Base-by-base conservation (phyloP, 257 asterid species). In the Anisodus tanguticus region DNA sequence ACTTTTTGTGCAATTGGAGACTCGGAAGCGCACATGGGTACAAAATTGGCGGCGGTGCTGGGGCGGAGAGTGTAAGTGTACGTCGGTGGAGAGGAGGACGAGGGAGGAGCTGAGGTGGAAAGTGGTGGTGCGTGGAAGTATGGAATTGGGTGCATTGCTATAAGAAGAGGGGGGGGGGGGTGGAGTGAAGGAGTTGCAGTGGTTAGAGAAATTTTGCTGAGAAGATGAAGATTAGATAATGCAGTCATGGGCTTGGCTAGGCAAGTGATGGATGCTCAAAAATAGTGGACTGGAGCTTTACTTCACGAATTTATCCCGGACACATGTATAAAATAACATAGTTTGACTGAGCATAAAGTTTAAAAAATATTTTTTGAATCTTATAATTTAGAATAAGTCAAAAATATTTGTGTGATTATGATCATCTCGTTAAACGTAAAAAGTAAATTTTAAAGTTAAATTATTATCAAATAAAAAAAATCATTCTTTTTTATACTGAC, bases 101-200 rank as follows among this genome's bases (percentile, higher is more conserved):
- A 82, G 78, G 82, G 55, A 79, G 86, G 55, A 62, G 58, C 79
- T 87, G 89, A 79, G 92, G 87, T 63, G 79, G 88, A 84, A 86
- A 60, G 64, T 83, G 91, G 82, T 89, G 83, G 83, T 80, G 78
- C 4, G 85, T 37, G 72, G 79, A 12, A 74, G 92, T 84, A 57
- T 89, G 97, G 80, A 89, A 83, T 83, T 91, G 97, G 85, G 81
- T 80, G 82, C 98, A 95, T 95, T 63, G 85, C 59, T 68, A 79
- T 47, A 41, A 22, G n/a, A 1, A 1, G 31, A 1, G 35, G 35
- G 35, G 35, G 35, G 41, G 55, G 49, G 53, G 60, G 57, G 69
- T 64, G 60, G 82, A 41, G 64, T 12, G 62, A 41, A 16, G 87
- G 60, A 71, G 82, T 16, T 71, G 26, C 55, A n/a, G 71, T 19